A percentile compares a stretch with the other conserved stretches of the same genome.
phyloP scores from a whole-genome alignment of 1,284 basidiomycete species.

The Apiotrichum brassicae region DNA sequence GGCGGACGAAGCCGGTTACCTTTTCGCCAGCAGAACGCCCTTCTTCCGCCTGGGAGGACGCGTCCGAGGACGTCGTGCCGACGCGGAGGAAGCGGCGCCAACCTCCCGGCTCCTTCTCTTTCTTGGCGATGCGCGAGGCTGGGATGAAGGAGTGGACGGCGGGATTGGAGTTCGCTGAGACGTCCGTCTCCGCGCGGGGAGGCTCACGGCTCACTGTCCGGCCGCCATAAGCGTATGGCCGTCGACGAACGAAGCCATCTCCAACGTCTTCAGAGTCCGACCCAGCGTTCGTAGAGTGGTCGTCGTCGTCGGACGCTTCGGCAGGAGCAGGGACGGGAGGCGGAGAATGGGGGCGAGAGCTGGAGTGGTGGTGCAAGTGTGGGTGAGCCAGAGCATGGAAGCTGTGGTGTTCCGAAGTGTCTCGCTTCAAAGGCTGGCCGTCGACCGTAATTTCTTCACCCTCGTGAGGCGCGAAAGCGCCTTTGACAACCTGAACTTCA shows the following conservation, averaged over 20 bases:
- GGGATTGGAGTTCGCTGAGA: not conserved
- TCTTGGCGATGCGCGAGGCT: constrained; percentile 4
- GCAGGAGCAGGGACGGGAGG: no score
- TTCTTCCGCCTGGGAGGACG: constrained; percentile 8
- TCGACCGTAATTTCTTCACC: not conserved
- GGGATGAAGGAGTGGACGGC: constrained; percentile 17
- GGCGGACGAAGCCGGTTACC: constrained; percentile 8
- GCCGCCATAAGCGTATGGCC: not conserved
- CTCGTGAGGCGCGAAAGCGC: not conserved
- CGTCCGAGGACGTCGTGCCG: constrained; percentile 3
- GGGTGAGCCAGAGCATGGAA: no score
- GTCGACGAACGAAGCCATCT: constrained; percentile 12
- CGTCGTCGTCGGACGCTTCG: constrained; percentile 1
- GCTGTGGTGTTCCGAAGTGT: no score
- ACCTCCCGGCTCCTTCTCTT: not conserved
- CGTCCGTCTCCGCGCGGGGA: not conserved
- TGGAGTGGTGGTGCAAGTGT: no score
- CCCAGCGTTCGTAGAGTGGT: constrained; percentile 17
- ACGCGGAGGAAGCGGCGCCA: constrained; percentile 18
- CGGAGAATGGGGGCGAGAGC: no score
- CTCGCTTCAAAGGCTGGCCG: not conserved
- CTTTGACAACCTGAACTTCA: not conserved
- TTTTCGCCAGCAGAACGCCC: not conserved
- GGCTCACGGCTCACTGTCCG: no score
- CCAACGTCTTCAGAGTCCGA: constrained; percentile 11